Evolutionary conservation across 305 asterid genomes (phyloP), one percentile per base, ranked within the genome.

Genomic region (Coffea humblotiana): DNA sequence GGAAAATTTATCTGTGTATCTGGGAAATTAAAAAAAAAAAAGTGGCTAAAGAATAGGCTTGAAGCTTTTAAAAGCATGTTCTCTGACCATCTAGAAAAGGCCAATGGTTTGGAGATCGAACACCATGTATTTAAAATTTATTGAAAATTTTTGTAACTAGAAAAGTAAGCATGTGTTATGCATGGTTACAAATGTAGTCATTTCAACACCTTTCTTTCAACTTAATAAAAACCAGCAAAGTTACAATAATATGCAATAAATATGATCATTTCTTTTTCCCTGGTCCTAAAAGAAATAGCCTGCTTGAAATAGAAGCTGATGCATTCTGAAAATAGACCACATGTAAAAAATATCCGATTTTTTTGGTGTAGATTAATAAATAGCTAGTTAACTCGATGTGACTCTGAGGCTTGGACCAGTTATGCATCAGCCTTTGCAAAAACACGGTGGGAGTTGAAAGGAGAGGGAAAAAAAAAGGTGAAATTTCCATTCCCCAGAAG

Each of bases 361-460:
- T n/a, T 60, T 60, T 19, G 64, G 14, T 10, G 67, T n/a, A 23
- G 67, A n/a, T 23, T n/a, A 9, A 61, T 11, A 23, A 23, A 61
- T 4, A n/a, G 14, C 25, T 61, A n/a, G 67, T 32, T n/a, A 37
- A 37, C 40, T 37, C 40, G 40, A 37, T 47, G 1, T 47, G 3
- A 25, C 1, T 25, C 9, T 63, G 43, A 61, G 71, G 63, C 8
- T 75, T 54, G 78, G 78, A 58, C 70, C 78, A 13, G 52, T 75
- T 56, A 27, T 40, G 21, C 58, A 37, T 63, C 60, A 13, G 18
- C n/a, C 21, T 77, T 68, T 19, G 16, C 43, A 78, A 70, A 54
- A 35, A 32, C 58, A 15, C 21, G 63, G 47, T 68, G 76, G 69
- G 60, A 0, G 23, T 15, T 48, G 12, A 49, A 27, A 74, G 52